phyloP scores from a whole-genome alignment of 176 grass and related monocot species.

The Aechmea fasciata region DNA sequence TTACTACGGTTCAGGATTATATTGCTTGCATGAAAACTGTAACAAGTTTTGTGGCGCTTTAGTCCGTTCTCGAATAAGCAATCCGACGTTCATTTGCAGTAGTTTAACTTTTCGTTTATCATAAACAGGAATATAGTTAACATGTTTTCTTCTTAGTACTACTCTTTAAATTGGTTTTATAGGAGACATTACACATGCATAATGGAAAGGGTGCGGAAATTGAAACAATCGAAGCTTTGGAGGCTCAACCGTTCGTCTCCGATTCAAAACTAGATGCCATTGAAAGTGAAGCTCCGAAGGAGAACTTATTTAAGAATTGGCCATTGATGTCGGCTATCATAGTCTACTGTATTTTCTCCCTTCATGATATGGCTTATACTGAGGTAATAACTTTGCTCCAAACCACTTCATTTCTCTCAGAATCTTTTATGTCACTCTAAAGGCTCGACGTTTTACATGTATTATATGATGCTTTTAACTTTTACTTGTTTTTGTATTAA shows the following conservation, averaged over 20 bases:
- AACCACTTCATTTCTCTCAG: background rate
- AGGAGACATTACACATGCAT: conserved; percentile 87
- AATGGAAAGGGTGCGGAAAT: conserved; percentile 8
- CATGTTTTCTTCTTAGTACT: background rate
- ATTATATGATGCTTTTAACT: no score
- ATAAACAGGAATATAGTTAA: no score
- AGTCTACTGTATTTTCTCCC: conserved; percentile 82
- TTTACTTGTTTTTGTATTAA: no score
- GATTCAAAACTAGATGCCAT: conserved; percentile 32
- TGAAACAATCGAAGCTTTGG: conserved; percentile 14
- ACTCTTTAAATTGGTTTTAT: conserved; percentile 2
- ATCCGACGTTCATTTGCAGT: no score
- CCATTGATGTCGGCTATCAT: conserved; percentile 69
- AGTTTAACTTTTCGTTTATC: no score
- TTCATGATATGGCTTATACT: conserved; percentile 85
- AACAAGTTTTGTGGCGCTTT: no score
- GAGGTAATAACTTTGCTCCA: conserved; percentile 34
- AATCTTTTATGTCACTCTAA: background rate
- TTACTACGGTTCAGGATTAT: no score
- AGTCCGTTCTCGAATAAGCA: no score
- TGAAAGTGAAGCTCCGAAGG: conserved; percentile 34
- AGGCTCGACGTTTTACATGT: no score
- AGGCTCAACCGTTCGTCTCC: conserved; percentile 25
- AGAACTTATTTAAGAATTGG: conserved; percentile 67
- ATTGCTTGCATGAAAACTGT: no score